Percentiles rank a stretch among this genome's conserved stretches.
These are phyloP conservation scores for Mycosarcoma mackinlayi DNA, from an alignment of 1,284 basidiomycete species.

Conservation along the genomic window DNA sequence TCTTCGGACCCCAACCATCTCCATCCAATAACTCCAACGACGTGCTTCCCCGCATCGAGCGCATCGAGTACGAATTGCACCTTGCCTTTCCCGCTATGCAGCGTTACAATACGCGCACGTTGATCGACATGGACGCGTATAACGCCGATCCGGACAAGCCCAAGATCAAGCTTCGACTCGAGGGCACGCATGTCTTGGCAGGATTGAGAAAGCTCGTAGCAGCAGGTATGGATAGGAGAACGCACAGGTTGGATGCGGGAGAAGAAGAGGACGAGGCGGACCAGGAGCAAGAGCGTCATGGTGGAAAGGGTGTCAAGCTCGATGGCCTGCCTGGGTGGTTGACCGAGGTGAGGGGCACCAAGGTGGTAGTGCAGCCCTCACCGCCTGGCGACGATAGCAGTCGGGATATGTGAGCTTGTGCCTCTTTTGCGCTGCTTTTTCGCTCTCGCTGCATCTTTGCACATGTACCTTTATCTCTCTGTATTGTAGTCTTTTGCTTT, in stretches of 20 bases:
- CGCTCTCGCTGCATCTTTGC: not conserved
- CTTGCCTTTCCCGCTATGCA: conserved; percentile 45
- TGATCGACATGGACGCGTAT: conserved; percentile 41
- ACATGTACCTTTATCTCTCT: not conserved
- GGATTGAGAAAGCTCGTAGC: conserved; percentile 53
- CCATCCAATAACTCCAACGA: not conserved
- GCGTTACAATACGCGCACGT: conserved; percentile 38
- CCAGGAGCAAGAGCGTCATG: not conserved
- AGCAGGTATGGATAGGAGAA: conserved; percentile 45
- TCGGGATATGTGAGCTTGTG: conserved; percentile 26
- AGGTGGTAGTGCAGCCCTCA: conserved; percentile 39
- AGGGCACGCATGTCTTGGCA: conserved; percentile 52
- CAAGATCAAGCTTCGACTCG: conserved; percentile 46
- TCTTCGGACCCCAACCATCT: conserved; percentile 33
- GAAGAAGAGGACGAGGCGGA: conserved; percentile 19
- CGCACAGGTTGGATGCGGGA: conserved; percentile 27
- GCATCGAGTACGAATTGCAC: conserved; percentile 52
- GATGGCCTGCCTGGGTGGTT: conserved; percentile 54
- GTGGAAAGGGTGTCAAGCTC: conserved; percentile 14
- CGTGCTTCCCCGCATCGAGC: conserved; percentile 38
- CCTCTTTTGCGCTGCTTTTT: not conserved
- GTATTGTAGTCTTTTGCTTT: no score
- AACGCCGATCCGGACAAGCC: conserved; percentile 39
- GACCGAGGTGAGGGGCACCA: conserved; percentile 52
- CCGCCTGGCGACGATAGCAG: conserved; percentile 35